Base-by-base conservation (phyloP, 2,329 filamentous ascomycete species). In the Fusarium agapanthi region DNA sequence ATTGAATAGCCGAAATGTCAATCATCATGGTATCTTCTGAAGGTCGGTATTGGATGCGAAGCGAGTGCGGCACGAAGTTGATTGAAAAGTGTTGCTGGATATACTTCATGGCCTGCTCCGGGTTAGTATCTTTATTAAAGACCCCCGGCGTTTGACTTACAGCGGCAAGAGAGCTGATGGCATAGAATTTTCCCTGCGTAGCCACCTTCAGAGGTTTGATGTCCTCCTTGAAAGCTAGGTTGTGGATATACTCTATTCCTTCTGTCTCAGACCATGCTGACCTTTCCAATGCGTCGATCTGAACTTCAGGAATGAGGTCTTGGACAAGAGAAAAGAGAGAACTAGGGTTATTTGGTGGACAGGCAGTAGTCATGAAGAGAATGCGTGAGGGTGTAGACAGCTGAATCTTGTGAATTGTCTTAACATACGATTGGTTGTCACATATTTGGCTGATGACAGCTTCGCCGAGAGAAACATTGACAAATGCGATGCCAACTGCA, bases 1-100 rank as follows among this genome's bases (percentile, higher is more conserved):
- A 94, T 41, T 91, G 88, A 34, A 98, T 94, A 1, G 95, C 97
- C 2, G 94, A 92, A 6, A 96, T 87, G 77, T 98, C 95, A 75
- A 98, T 97, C 89, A 97, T 94, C 95, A 98, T 97, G 2, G 94
- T 93, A 30, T 95, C 93, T 78, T 97, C 93, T 0, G 94, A 95
- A 2, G 95, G 92, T 76, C 95, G 92, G 75, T 97, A 98, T 71
- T 90, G 92, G 77, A 98, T 92, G 7, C 94, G 90, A 37, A 98
- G 87, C 26, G 95, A 95, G 79, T 96, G 92, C n/a, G 88, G 86
- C 7, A 90, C 87, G 78, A 97, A 96, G 2, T 87, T 89, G 67
- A 92, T 86, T 8, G 86, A 86, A 68, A 94, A 86, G 12, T 90
- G 89, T 3, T 92, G 81, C 64, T 97, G 93, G 51, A 97, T 88